Conservation (phyloP, 805 yeast genomes). For the Saccharomyces paradoxus region DNA sequence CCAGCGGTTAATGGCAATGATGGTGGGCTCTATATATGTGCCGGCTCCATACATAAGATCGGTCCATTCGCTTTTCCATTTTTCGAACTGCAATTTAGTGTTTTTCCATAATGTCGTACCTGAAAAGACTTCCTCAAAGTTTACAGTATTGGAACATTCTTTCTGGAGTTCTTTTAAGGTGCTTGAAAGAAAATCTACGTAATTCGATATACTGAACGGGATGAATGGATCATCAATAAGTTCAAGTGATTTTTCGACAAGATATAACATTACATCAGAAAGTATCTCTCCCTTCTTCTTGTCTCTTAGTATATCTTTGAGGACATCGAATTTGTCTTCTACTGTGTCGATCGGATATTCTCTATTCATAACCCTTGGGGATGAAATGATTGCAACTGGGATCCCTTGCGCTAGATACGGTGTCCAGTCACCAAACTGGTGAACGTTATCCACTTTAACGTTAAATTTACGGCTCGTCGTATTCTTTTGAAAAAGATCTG, state of each 20-base stretch:
- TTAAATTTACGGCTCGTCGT: conserved; percentile 18
- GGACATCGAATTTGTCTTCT: conserved; percentile 54
- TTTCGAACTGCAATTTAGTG: conserved; percentile 41
- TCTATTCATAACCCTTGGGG: conserved; percentile 11
- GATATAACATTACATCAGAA: conserved; percentile 44
- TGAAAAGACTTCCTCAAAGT: conserved; percentile 23
- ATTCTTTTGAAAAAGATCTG: conserved; percentile 34
- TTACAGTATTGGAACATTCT: conserved; percentile 18
- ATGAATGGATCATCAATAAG: conserved; percentile 70
- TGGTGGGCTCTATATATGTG: conserved; percentile 57
- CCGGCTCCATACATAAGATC: conserved; percentile 33
- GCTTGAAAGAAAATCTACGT: conserved; percentile 37
- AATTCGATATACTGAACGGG: conserved; percentile 51
- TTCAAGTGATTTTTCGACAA: conserved; percentile 46
- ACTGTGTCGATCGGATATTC: conserved; percentile 58
- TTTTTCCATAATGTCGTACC: conserved; percentile 35
- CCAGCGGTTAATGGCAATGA: conserved; percentile 65
- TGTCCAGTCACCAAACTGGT: conserved; percentile 51
- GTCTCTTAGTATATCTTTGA: conserved; percentile 35
- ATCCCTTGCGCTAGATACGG: conserved; percentile 62
- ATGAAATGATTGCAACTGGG: conserved; percentile 26
- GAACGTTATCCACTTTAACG: conserved; percentile 22
- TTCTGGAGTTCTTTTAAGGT: conserved; percentile 39
- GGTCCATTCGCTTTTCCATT: conserved; percentile 60
- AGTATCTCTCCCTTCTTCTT: conserved; percentile 47